Conservation (phyloP, 768 basidiomycete genomes). For the Tylopilus plumbeoviolaceoides region DNA sequence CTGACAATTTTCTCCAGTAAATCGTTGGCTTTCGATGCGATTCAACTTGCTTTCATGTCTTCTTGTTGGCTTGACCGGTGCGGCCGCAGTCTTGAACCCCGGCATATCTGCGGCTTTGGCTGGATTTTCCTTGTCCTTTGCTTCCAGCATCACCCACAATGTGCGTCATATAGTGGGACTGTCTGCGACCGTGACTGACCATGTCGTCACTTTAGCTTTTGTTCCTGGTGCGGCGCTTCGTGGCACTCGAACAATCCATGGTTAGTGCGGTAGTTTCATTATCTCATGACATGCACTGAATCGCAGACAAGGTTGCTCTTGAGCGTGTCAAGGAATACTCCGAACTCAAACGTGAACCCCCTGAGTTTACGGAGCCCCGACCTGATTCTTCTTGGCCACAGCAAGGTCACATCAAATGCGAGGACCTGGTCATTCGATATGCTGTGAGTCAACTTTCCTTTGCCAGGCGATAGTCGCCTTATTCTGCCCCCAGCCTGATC, state of each 20-base stretch:
- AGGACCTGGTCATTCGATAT: conserved; percentile 74
- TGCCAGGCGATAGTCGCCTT: not conserved
- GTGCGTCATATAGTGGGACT: conserved; percentile 26
- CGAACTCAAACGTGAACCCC: conserved; percentile 68
- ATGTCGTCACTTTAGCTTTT: conserved; percentile 38
- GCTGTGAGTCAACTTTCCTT: conserved; percentile 47
- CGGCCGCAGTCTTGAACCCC: conserved; percentile 63
- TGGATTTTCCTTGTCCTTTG: conserved; percentile 85
- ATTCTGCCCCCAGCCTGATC: conserved; percentile 55
- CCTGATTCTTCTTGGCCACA: conserved; percentile 79
- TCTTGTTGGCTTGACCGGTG: conserved; percentile 69
- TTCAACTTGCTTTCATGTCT: conserved; percentile 78
- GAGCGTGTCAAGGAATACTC: conserved; percentile 93
- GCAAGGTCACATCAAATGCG: conserved; percentile 61
- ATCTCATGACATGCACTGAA: not conserved
- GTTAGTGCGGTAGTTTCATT: conserved; percentile 34
- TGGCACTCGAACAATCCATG: conserved; percentile 90
- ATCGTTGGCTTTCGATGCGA: conserved; percentile 85
- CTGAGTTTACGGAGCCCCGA: conserved; percentile 85
- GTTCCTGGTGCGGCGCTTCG: conserved; percentile 76
- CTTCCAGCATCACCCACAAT: conserved; percentile 69
- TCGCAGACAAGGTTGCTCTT: conserved; percentile 56
- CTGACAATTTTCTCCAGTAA: conserved; percentile 46
- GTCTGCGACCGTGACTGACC: conserved; percentile 14
- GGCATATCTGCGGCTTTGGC: conserved; percentile 76